These are phyloP conservation scores for Aspergillus clavatus DNA, from an alignment of 2,329 filamentous ascomycete genomes.

Conservation along the genomic window DNA sequence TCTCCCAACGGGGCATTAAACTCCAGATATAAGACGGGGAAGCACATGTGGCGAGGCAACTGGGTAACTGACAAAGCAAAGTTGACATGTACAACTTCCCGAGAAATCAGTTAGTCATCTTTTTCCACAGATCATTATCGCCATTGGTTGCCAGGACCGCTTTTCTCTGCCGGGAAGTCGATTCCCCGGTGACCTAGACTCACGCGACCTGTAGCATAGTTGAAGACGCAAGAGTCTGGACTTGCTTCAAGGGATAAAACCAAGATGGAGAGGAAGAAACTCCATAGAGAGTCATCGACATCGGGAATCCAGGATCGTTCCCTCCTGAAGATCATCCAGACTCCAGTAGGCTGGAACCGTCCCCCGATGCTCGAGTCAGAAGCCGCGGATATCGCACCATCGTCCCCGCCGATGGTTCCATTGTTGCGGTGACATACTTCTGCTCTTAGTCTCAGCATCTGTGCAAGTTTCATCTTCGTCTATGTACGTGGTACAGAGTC, in stretches of 20 bases:
- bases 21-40: not conserved
- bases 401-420: constrained; percentile 20
- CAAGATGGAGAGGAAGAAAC: no score
- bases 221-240: no score
- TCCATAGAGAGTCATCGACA: no score
- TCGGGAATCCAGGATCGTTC: no score
- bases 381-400: constrained; percentile 20
- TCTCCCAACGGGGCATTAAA: no score
- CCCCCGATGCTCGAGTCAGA: not conserved
- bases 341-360: not conserved
- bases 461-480: not conserved
- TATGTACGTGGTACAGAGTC: not conserved
- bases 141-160: not conserved
- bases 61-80: no score
- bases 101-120: not conserved
- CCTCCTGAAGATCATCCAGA: not conserved
- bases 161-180: not conserved
- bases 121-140: not conserved
- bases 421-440: constrained; percentile 16
- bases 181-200: not conserved
- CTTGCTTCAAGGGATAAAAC: no score
- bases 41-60: not conserved
- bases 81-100: no score
- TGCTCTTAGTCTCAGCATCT: not conserved
- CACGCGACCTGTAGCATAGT: not conserved